These are phyloP conservation scores for Pholiota molesta DNA, from an alignment of 768 basidiomycete species.

Conservation along the genomic window DNA sequence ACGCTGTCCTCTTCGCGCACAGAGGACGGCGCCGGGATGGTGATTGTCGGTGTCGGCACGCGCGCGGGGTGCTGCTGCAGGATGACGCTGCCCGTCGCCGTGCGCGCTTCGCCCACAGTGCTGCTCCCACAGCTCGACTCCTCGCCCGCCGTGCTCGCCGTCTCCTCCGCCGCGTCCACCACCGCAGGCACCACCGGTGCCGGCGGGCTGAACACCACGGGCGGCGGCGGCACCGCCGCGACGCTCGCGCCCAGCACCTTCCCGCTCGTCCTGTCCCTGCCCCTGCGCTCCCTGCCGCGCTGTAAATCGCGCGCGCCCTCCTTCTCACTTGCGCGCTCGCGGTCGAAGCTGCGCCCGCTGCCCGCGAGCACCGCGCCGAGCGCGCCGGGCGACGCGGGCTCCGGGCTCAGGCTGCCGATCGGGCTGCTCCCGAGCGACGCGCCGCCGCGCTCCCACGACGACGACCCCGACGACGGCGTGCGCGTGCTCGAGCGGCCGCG, in stretches of 20 bases:
- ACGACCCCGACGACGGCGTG: conserved; percentile 17
- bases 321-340: conserved; percentile 29
- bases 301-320: conserved; percentile 32
- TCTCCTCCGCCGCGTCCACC: conserved; percentile 4
- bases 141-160: not conserved
- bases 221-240: conserved; percentile 19
- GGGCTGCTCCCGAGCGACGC: conserved; percentile 27
- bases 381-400: not conserved
- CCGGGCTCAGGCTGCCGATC: conserved; percentile 26
- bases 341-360: conserved; percentile 33
- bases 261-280: conserved; percentile 43
- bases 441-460: conserved; percentile 5
- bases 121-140: not conserved
- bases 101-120: not conserved
- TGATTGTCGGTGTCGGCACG: not conserved
- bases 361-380: conserved; percentile 26
- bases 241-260: conserved; percentile 41
- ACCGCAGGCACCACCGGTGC: not conserved
- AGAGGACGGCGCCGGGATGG: not conserved
- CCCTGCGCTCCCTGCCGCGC: conserved; percentile 36
- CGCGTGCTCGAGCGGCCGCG: conserved; percentile 4
- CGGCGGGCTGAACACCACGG: conserved; percentile 4
- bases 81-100: not conserved
- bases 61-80: not conserved
- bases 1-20: too few species aligned